Conservation (phyloP, 306 rosid genomes). For the Cicer judaicum region DNA sequence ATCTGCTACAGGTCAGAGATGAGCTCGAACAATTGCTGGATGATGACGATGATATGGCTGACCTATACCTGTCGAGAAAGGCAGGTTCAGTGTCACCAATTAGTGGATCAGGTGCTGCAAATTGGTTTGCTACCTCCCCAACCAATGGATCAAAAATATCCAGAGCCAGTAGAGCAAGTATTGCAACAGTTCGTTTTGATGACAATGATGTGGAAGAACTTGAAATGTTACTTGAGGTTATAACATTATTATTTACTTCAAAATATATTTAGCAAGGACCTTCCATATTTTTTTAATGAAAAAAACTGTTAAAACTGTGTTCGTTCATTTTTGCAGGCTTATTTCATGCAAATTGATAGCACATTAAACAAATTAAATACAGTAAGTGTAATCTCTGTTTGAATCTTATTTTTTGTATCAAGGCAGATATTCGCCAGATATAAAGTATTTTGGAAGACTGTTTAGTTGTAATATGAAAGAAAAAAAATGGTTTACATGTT, state of each 20-base stretch:
- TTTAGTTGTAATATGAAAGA: conserved; percentile 5
- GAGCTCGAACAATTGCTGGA: conserved; percentile 94
- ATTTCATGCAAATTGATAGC: conserved; percentile 91
- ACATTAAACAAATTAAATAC: conserved; percentile 86
- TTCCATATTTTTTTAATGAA: conserved; percentile 25
- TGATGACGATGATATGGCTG: conserved; percentile 98
- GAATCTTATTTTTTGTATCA: background rate
- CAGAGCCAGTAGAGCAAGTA: conserved; percentile 81
- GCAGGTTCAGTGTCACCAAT: conserved; percentile 71
- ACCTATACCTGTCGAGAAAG: conserved; percentile 91
- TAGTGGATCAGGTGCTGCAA: conserved; percentile 68
- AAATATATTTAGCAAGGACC: background rate
- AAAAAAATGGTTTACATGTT: background rate
- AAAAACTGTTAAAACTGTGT: conserved; percentile 16
- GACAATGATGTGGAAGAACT: conserved; percentile 93
- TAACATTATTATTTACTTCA: conserved; percentile 24
- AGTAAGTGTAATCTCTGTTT: conserved; percentile 47
- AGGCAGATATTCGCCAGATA: background rate
- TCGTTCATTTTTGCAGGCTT: conserved; percentile 69
- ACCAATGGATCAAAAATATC: conserved; percentile 80
- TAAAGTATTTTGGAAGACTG: conserved; percentile 9
- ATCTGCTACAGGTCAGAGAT: conserved; percentile 64
- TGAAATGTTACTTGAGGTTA: conserved; percentile 94
- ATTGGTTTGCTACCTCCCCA: conserved; percentile 78
- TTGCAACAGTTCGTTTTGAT: conserved; percentile 73